Base-by-base conservation (phyloP, 2,329 filamentous ascomycete species). In the Fusarium sp. region DNA sequence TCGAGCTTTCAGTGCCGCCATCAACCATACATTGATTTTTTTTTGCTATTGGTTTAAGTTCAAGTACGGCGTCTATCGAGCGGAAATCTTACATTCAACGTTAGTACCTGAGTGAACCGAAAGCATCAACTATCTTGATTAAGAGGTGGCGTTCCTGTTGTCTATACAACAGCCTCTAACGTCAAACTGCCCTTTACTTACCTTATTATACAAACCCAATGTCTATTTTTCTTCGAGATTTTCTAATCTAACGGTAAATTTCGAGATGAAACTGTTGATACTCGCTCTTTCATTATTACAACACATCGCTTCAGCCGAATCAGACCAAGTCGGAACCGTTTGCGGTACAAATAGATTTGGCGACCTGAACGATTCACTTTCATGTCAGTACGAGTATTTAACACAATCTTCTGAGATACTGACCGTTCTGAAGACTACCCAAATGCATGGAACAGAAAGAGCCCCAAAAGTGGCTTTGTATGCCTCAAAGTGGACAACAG, bases 361-460 rank as follows among this genome's bases (percentile, higher is more conserved):
- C 9, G 36, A 58, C 31, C n/a, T 67, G 9, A 54, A 51, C 6
- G 63, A 67, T 32, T 61, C 64, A 7, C 59, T 61, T 0, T 67
- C 61, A 35, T 66, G 64, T 61, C 22, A 8, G 64, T 36, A 34
- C 2, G 28, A 35, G 7, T 13, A 9, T 9, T 12, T 19, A 19
- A 19, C 19, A 19, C 19, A 19, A 3, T 19, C 19, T 19, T 19
- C 19, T 19, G 19, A 19, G 19, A 19, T 10, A 15, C 54, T 69
- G 13, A 70, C 34, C 6, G 0, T n/a, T 3, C 9, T 4, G 7
- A 8, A 70, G 68, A 71, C 42, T 71, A 70, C n/a, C 67, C 64
- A 11, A 70, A 70, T 25, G 68, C 68, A 12, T 70, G 68, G 68
- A 70, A 70, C 11, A 43, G 49, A 10, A 70, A 71, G 10, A 68